A percentile compares a stretch with the other conserved stretches of the same genome.
These are phyloP conservation scores for Alternaria sp. DNA, from an alignment of 2,329 filamentous ascomycete species.

Conservation along the genomic window DNA sequence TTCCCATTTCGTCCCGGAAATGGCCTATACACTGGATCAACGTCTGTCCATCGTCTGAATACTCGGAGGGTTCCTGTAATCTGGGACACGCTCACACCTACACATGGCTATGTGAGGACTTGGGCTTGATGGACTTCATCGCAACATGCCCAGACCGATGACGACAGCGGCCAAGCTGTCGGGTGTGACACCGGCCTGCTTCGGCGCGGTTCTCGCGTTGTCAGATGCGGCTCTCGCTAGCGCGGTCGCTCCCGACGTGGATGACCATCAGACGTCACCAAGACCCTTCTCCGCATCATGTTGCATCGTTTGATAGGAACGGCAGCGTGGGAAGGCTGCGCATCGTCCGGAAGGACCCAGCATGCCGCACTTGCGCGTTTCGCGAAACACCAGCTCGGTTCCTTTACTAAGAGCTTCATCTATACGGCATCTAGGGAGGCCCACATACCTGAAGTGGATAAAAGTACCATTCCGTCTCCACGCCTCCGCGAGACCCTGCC, in stretches of 20 bases:
- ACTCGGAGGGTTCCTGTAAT: background rate
- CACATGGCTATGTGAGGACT: background rate
- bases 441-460: conserved; percentile 25
- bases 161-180: conserved; percentile 3
- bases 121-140: background rate
- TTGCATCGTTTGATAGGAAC: background rate
- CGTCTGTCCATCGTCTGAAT: background rate
- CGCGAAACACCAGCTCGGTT: background rate
- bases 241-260: conserved; percentile 25
- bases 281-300: conserved; percentile 6
- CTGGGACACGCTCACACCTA: background rate
- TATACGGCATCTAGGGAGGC: conserved; percentile 8
- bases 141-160: background rate
- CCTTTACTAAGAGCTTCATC: conserved; percentile 13
- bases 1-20: background rate
- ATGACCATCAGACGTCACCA: conserved; percentile 22
- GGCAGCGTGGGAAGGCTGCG: background rate
- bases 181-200: conserved; percentile 4
- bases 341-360: background rate
- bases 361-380: background rate
- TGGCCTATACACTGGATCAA: background rate
- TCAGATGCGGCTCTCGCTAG: conserved; percentile 28
- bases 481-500: conserved; percentile 14
- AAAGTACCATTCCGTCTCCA: conserved; percentile 21
- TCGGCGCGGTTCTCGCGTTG: conserved; percentile 15